Evolutionary conservation across 2,329 filamentous ascomycete species (phyloP).

Genomic region (Penicillium capsulatum): DNA sequence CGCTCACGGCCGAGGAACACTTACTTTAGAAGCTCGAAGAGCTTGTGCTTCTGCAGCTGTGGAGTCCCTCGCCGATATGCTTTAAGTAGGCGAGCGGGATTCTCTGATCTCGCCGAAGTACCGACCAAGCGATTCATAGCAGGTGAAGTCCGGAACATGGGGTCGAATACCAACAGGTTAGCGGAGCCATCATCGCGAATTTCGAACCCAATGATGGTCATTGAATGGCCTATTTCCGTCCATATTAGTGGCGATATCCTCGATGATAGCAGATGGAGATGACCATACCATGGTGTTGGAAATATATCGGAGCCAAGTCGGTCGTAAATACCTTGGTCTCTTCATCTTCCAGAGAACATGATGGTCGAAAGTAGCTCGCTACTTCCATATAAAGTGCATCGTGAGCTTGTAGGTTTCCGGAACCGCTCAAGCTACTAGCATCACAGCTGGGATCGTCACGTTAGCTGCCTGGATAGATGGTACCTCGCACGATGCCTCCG

Average conservation of each 20-base stretch:
- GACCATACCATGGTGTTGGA: conserved; percentile 69
- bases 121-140: conserved; percentile 59
- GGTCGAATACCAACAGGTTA: conserved; percentile 82
- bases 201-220: conserved; percentile 86
- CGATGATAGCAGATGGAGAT: neutral
- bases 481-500: too few relatives aligned
- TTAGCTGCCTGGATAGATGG: too few relatives aligned
- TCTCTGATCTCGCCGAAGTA: conserved; percentile 37
- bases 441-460: conserved; percentile 51
- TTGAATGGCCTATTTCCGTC: conserved; percentile 64
- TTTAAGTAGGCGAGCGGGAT: conserved; percentile 57
- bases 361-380: conserved; percentile 68
- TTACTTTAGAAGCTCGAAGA: conserved; percentile 76
- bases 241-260: conserved; percentile 3
- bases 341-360: conserved; percentile 44
- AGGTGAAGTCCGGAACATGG: conserved; percentile 68
- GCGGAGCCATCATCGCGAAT: conserved; percentile 58
- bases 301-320: conserved; percentile 75
- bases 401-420: conserved; percentile 45
- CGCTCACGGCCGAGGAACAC: conserved; percentile 6
- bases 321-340: conserved; percentile 65
- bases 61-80: conserved; percentile 67
- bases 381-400: conserved; percentile 63
- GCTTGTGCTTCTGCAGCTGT: conserved; percentile 65
- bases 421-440: conserved; percentile 55